Evolutionary conservation across 1,284 basidiomycete species (phyloP), one percentile per base, ranked within the genome.

Genomic region (Leccinum variabile): DNA sequence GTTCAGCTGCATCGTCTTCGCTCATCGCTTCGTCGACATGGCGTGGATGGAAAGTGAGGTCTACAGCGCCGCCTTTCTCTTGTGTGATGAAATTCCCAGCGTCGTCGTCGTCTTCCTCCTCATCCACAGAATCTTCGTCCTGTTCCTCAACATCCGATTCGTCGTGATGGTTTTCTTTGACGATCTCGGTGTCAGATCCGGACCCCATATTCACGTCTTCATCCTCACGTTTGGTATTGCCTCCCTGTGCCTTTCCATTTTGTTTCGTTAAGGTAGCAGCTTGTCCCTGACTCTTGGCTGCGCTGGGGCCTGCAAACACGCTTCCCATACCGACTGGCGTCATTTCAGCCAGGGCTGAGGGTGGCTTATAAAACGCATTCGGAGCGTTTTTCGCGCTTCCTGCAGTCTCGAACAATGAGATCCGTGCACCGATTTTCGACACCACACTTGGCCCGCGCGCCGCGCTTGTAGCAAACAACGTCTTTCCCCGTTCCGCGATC

Each of bases 361-460:
- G 80, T 0, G 85, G 85, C 46, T 80, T 78, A 69, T 84, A 88
- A 69, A 89, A 89, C 5, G 87, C 87, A 66, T 88, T 89, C 37
- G 77, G 79, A 3, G 78, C 77, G 50, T 76, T 76, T 59, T 80
- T 81, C 1, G 86, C 85, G 25, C 80, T 80, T 14, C 78, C 78
- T 3, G 71, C 62, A 6, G 72, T 71, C 1, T 79, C 80, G 56
- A 86, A 83, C 11, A 81, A 72, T n/a, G 84, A 86, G 55, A 64
- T 57, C 64, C 30, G 68, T 0, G 70, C 59, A 62, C 68, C 25
- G 2, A 67, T 56, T 50, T 63, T 61, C 63, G 58, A 50, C 49
- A 60, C 22, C 16, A 68, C 49, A 59, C 65, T 54, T 65, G 65
- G 16, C 69, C 63, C 52, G 72, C 60, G 50, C 62, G 11, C 25